Evolutionary conservation across 176 grass and related monocot species (phyloP), one percentile per base, ranked within the genome.

Genomic region (Triticum monococcum): DNA sequence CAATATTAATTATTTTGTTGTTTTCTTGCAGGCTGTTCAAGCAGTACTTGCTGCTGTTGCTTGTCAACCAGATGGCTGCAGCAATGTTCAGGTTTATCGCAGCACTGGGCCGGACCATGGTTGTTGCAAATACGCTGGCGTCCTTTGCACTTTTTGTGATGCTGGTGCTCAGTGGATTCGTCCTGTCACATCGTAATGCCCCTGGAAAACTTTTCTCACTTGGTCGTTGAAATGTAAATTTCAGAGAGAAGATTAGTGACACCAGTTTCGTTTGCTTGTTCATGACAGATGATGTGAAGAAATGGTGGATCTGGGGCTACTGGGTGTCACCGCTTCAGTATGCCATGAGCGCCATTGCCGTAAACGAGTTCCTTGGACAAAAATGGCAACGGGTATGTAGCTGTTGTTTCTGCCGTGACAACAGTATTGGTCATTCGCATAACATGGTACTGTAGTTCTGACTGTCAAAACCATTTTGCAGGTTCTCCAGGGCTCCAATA

Each of bases 281-380:
- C 56, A 52, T 87, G 64, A 61, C 76, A 94, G 92, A 91, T 76
- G 82, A 94, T 72, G 88, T 94, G 36, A 91, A 83, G 76, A 89
- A 85, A 40, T 94, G 89, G 86, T 94, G 89, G 92, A 94, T 94
- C 67, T 94, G 92, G 92, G 92, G 89, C 9, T 94, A 94, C 83
- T 94, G 92, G 92, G 74, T 81, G 65, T 94, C 92, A 5, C 92
- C 92, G 4, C 83, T 94, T 18, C 88, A 91, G 87, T 94, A 94
- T 4, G 83, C 89, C 5, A 84, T 88, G 89, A 94, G 78, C 8
- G 92, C 89, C 48, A 83, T 91, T 45, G 48, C 83, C 10, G 70
- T 87, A 38, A 94, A 94, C 57, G 92, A 94, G 83, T 87, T 94
- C 45, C 80, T 94, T 4, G 92, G 89, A 38, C 61, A 89, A 23